These are phyloP conservation scores for Dioscorea dumetorum DNA, from an alignment of 106 monocot species.

Conservation along the genomic window DNA sequence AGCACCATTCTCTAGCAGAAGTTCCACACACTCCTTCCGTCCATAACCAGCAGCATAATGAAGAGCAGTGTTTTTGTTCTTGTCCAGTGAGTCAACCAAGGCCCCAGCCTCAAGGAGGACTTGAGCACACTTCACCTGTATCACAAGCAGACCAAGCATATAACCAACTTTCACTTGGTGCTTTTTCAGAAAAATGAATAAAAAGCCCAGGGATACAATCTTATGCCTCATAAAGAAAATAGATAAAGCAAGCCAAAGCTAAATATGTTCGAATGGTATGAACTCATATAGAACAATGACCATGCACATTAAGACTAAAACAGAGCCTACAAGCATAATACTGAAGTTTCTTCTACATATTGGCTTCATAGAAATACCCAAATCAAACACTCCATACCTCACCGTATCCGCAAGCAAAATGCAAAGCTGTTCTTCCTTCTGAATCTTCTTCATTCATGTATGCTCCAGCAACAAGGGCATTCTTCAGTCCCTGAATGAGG, in stretches of 20 bases:
- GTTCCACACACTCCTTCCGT: conserved; percentile 82
- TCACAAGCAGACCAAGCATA: background rate
- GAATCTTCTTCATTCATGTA: conserved; percentile 94
- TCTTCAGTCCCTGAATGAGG: conserved; percentile 56
- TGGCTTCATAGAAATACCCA: too few relatives aligned
- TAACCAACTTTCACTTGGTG: too few relatives aligned
- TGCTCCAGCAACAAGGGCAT: conserved; percentile 63
- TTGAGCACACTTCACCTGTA: conserved; percentile 74
- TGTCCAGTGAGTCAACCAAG: conserved; percentile 78
- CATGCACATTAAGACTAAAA: too few relatives aligned
- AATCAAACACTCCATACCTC: conserved; percentile 48
- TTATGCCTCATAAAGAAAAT: too few relatives aligned
- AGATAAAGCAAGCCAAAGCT: too few relatives aligned
- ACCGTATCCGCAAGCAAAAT: conserved; percentile 97
- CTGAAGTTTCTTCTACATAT: too few relatives aligned
- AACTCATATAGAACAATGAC: too few relatives aligned
- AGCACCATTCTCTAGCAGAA: conserved; percentile 75
- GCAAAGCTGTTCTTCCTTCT: conserved; percentile 86
- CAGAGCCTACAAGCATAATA: too few relatives aligned
- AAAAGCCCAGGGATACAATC: too few relatives aligned
- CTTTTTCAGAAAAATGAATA: too few relatives aligned
- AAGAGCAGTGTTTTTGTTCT: conserved; percentile 96
- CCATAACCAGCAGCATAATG: conserved; percentile 98
- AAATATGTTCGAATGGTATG: too few relatives aligned
- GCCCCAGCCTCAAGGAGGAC: conserved; percentile 88